phyloP scores from a whole-genome alignment of 108 stramenopile genomes.

The Asterionellopsis glacialis region DNA sequence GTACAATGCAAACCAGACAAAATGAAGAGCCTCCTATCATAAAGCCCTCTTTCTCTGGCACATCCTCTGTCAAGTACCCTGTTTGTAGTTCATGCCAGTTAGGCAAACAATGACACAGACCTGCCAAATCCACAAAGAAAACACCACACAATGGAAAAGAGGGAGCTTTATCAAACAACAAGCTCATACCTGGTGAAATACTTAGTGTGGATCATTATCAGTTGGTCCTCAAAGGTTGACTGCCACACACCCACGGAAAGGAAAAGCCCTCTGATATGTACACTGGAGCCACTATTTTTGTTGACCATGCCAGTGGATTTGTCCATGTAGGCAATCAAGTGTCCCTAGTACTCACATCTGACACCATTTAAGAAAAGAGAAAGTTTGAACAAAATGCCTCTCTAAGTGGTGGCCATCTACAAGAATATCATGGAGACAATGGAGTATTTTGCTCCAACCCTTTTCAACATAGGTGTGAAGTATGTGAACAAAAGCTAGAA shows the following conservation, averaged over 20 bases:
- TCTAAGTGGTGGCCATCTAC: conserved; percentile 13
- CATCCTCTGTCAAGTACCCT: no score
- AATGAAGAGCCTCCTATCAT: no score
- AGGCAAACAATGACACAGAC: no score
- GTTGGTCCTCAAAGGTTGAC: conserved; percentile 17
- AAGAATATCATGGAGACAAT: conserved; percentile 25
- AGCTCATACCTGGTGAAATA: conserved; percentile 16
- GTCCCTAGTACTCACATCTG: conserved; percentile 3
- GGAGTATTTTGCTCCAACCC: conserved; percentile 18
- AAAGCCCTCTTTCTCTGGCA: no score
- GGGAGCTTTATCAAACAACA: no score
- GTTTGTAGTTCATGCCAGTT: no score
- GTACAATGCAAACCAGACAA: no score
- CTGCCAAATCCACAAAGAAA: no score
- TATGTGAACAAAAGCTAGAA: no score
- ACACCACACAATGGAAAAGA: no score
- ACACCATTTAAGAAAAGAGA: conserved; percentile 24
- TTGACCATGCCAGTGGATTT: conserved; percentile 19
- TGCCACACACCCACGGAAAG: conserved; percentile 8
- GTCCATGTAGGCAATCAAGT: conserved; percentile 10
- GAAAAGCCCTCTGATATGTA: conserved; percentile 7
- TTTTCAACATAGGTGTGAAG: no score
- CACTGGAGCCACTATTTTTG: conserved; percentile 15
- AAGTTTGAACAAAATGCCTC: conserved; percentile 9
- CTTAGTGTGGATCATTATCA: conserved; percentile 23